Percentiles rank a stretch among this genome's conserved stretches.
These are phyloP conservation scores for Nakazawaea populi DNA, from an alignment of 805 yeast species.

Conservation along the genomic window DNA sequence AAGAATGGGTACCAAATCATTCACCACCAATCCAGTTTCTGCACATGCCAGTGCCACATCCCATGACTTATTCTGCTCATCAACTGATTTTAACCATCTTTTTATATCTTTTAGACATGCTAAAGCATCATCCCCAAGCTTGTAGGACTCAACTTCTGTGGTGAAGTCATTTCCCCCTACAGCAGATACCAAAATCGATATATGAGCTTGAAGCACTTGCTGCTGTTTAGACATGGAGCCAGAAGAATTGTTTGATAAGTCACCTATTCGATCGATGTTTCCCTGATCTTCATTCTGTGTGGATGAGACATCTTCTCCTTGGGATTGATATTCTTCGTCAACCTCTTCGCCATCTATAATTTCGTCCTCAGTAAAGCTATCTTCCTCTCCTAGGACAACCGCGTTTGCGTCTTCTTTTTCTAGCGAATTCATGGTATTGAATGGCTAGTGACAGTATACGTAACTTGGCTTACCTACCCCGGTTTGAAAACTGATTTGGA, in stretches of 20 bases:
- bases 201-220: conserved; percentile 58
- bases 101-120: conserved; percentile 85
- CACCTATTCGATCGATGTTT: neutral
- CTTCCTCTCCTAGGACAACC: neutral
- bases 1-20: conserved; percentile 71
- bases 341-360: neutral
- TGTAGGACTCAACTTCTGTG: conserved; percentile 41
- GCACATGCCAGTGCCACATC: conserved; percentile 88
- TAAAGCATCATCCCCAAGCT: conserved; percentile 80
- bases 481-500: too few species aligned
- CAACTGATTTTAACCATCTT: conserved; percentile 82
- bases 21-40: conserved; percentile 64
- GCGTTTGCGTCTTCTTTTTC: too few species aligned
- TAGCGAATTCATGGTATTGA: too few species aligned
- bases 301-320: neutral
- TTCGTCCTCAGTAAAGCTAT: conserved; percentile 2
- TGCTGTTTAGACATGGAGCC: conserved; percentile 4
- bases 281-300: neutral
- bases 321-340: neutral
- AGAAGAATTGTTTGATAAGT: neutral
- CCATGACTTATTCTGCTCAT: conserved; percentile 61
- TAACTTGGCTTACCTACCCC: too few species aligned
- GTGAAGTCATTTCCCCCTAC: conserved; percentile 84
- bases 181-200: conserved; percentile 78
- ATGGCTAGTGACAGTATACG: too few species aligned